Evolutionary conservation across 257 asterid genomes (phyloP).

Genomic region (Solanum paucissectum): DNA sequence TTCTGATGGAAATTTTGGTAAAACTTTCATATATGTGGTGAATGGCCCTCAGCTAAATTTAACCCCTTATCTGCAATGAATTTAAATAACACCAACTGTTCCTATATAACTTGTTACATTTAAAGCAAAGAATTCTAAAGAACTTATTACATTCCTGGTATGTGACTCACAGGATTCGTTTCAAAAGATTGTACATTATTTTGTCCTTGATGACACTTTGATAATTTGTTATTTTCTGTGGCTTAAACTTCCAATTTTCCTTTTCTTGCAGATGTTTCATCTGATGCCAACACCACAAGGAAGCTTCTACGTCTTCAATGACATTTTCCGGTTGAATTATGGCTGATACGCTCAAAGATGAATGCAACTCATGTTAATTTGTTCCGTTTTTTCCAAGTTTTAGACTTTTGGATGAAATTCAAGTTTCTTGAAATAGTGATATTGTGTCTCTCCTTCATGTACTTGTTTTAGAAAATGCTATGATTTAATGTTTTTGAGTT

Average conservation of each 20-base stretch:
- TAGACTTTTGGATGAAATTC: background rate
- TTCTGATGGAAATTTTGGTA: background rate
- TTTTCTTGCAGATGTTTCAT: constrained; percentile 18
- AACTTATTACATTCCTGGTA: background rate
- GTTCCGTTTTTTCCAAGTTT: background rate
- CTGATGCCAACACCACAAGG: constrained; percentile 20
- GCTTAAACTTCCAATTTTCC: background rate
- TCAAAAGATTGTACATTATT: background rate
- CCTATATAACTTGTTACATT: background rate
- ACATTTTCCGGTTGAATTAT: constrained; percentile 15
- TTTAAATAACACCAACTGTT: background rate
- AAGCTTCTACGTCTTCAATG: constrained; percentile 15
- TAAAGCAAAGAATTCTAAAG: background rate
- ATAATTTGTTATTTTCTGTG: background rate
- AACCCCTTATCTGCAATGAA: background rate
- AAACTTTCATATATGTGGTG: background rate
- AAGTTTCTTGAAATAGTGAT: background rate
- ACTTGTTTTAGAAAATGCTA: background rate
- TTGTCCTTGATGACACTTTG: background rate
- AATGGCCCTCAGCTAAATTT: background rate
- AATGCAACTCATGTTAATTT: background rate
- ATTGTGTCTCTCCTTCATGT: background rate
- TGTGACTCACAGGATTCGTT: background rate
- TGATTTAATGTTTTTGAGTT: background rate
- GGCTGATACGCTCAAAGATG: background rate